phyloP scores from a whole-genome alignment of 306 rosid species.

The Corylus americana region DNA sequence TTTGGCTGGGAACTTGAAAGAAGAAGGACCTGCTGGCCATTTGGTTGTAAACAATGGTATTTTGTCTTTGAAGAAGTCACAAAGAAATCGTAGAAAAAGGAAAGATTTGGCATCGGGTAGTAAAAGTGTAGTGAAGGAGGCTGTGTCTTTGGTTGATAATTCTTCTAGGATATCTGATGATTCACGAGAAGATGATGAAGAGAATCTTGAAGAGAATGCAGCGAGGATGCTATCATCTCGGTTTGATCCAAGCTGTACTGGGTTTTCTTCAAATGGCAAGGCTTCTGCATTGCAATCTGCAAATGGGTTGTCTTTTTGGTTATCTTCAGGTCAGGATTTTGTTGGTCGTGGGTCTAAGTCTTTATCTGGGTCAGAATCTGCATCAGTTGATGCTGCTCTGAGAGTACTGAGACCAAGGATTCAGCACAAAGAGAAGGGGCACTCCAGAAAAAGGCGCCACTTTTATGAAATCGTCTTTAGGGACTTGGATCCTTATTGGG shows the following conservation, averaged over 20 bases:
- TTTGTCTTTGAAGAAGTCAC: constrained; percentile 46
- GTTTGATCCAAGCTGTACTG: constrained; percentile 96
- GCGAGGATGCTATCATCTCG: constrained; percentile 97
- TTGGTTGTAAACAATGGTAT: constrained; percentile 53
- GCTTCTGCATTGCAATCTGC: constrained; percentile 51
- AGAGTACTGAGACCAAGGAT: constrained; percentile 86
- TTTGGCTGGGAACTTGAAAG: constrained; percentile 43
- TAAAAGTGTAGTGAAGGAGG: constrained; percentile 43
- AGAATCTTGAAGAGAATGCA: constrained; percentile 97
- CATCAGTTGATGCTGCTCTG: constrained; percentile 65
- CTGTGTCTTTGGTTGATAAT: constrained; percentile 41
- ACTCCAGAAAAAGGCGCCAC: constrained; percentile 78
- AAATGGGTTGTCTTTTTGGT: constrained; percentile 53
- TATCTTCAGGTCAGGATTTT: constrained; percentile 52
- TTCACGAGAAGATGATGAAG: constrained; percentile 70
- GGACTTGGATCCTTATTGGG: constrained; percentile 76
- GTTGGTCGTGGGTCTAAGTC: constrained; percentile 51
- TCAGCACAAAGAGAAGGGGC: constrained; percentile 58
- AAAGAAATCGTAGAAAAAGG: constrained; percentile 50
- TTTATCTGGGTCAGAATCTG: constrained; percentile 61
- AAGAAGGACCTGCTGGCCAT: constrained; percentile 41
- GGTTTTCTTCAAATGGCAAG: constrained; percentile 62
- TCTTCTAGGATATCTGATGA: constrained; percentile 47
- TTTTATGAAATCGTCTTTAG: constrained; percentile 71
- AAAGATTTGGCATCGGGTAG: constrained; percentile 42